A percentile compares a stretch with the other conserved stretches of the same genome.
Conservation (phyloP, 78 protist genomes). For the Monocercomonoides exilis region DNA sequence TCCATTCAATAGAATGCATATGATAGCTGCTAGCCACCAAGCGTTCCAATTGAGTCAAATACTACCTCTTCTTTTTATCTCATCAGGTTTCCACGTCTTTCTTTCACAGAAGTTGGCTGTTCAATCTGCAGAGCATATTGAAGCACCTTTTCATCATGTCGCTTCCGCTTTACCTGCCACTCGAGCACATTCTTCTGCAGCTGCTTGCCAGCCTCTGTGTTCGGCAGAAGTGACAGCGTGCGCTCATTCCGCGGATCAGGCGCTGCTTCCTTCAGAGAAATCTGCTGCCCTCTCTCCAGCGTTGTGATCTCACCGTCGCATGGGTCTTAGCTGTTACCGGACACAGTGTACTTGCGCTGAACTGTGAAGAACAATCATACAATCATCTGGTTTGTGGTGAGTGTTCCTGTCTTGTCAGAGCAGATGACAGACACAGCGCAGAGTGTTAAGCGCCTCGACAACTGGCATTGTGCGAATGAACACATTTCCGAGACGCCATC, state of each 20-base stretch:
- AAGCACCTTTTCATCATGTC: not conserved
- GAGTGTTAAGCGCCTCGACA: slow-evolving; percentile 91
- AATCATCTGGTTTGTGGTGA: slow-evolving; percentile 81
- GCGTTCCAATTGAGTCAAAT: no score
- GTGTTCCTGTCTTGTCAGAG: slow-evolving; percentile 95
- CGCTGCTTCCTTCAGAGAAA: no score
- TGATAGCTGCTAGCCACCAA: no score
- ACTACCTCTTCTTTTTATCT: no score
- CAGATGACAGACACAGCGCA: slow-evolving; percentile 72
- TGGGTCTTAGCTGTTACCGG: not conserved
- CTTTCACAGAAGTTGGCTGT: no score
- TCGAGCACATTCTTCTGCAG: not conserved
- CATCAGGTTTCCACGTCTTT: no score
- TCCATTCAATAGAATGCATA: no score
- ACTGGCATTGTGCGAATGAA: slow-evolving; percentile 63
- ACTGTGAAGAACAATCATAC: not conserved
- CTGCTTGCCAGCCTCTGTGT: not conserved
- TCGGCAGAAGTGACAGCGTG: not conserved
- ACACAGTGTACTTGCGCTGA: not conserved
- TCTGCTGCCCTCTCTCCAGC: no score
- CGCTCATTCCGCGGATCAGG: not conserved
- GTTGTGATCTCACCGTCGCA: not conserved
- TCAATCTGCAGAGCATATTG: no score
- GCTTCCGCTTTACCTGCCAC: not conserved
- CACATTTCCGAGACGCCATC: slow-evolving; percentile 71